These are phyloP conservation scores for Adansonia rubrostipa DNA, from an alignment of 441 rosid species.

Conservation along the genomic window DNA sequence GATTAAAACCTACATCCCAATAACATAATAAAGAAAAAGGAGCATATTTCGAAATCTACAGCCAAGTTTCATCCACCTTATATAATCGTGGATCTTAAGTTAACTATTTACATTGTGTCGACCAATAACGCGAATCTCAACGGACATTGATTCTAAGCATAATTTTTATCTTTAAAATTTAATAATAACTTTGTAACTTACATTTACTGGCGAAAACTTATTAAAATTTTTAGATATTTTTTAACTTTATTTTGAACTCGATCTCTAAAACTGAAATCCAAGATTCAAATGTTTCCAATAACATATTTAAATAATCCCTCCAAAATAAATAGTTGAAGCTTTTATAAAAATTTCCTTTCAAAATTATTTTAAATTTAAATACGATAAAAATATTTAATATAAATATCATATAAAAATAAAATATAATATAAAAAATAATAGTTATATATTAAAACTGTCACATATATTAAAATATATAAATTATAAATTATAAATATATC, in stretches of 20 bases:
- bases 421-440: too few species aligned
- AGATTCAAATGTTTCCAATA: conserved; percentile 31
- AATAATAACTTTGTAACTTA: neutral
- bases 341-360: conserved; percentile 9
- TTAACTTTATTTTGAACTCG: neutral
- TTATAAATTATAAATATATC: too few species aligned
- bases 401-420: too few species aligned
- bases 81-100: neutral
- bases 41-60: conserved; percentile 4
- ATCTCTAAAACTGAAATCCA: neutral
- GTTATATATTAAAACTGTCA: too few species aligned
- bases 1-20: neutral
- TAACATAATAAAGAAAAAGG: neutral
- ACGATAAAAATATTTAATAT: too few species aligned
- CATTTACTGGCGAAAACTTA: neutral
- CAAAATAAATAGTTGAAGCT: neutral
- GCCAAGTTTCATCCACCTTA: neutral
- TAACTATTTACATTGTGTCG: neutral
- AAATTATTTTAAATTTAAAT: neutral
- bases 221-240: neutral
- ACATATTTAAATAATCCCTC: neutral
- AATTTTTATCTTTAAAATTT: neutral
- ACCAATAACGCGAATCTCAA: neutral
- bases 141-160: neutral
- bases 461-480: too few species aligned